phyloP scores from a whole-genome alignment of 495 filamentous ascomycete species.

The Neurospora sp. region DNA sequence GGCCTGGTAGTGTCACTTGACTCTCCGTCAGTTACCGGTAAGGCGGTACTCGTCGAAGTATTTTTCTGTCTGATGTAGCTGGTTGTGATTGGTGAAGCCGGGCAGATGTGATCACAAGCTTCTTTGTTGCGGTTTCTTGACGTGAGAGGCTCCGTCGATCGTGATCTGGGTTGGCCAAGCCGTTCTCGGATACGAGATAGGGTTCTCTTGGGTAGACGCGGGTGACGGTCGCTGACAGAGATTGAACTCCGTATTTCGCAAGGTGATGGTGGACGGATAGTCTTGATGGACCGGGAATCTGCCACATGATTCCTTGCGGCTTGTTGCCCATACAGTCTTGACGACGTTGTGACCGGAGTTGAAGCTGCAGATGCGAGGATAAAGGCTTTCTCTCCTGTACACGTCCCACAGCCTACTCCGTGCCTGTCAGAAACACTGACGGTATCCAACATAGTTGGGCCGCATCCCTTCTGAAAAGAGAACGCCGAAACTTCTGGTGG shows the following conservation, averaged over 20 bases:
- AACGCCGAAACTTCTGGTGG: neutral
- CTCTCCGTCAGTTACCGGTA: neutral
- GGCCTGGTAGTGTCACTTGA: neutral
- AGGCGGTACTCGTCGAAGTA: neutral
- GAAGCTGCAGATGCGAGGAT: neutral
- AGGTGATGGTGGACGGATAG: neutral
- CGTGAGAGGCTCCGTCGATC: neutral
- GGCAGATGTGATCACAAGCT: neutral
- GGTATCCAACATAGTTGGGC: neutral
- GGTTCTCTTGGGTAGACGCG: conserved; percentile 12
- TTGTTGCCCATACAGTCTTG: neutral
- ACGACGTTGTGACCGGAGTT: neutral
- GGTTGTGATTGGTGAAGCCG: neutral
- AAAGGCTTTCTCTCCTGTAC: neutral
- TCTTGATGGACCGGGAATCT: neutral
- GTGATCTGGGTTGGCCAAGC: conserved; percentile 9
- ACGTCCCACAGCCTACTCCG: neutral
- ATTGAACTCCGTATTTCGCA: conserved; percentile 5
- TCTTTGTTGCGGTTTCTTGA: neutral
- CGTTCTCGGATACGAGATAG: conserved; percentile 15
- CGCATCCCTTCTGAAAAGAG: neutral
- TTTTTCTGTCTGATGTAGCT: neutral
- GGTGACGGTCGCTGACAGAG: conserved; percentile 6
- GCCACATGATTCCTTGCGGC: neutral
- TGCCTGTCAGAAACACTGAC: neutral